These are phyloP conservation scores for Quaeritorhiza haematococci DNA, from an alignment of 371 early-diverging fungal genomes.

Conservation along the genomic window DNA sequence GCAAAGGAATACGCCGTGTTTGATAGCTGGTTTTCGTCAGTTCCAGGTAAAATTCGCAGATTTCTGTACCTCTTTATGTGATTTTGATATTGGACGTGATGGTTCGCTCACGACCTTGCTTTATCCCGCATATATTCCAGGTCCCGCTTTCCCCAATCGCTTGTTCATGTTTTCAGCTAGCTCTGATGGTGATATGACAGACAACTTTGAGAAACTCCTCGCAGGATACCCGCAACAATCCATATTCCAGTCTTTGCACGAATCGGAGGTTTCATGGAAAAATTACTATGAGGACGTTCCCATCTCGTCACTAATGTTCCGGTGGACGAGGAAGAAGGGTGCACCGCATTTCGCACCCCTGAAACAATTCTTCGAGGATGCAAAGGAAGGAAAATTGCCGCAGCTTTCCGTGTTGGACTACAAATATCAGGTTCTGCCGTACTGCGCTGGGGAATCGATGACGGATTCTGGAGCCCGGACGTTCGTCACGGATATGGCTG, in stretches of 20 bases:
- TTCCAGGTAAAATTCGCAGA: conserved; percentile 12
- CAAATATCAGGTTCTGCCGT: too few species aligned
- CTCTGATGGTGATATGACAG: conserved; percentile 13
- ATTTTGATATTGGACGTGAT: too few species aligned
- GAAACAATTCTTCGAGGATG: conserved; percentile 14
- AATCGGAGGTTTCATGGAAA: conserved; percentile 11
- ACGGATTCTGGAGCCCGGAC: too few species aligned
- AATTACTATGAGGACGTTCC: conserved; percentile 20
- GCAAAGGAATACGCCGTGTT: conserved; percentile 27
- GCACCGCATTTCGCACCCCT: background rate
- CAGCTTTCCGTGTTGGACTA: too few species aligned
- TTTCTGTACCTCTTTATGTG: too few species aligned
- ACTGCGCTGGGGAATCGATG: too few species aligned
- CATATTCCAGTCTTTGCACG: conserved; percentile 13
- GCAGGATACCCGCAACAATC: conserved; percentile 17
- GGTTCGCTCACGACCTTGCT: too few species aligned
- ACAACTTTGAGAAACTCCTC: conserved; percentile 6
- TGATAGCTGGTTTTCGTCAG: conserved; percentile 26
- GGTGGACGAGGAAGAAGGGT: too few species aligned
- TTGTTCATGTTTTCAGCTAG: conserved; percentile 22
- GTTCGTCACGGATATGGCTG: too few species aligned
- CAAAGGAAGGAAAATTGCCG: conserved; percentile 14
- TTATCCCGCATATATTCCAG: background rate
- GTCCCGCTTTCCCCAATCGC: conserved; percentile 28
- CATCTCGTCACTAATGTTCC: background rate